A percentile compares a stretch with the other conserved stretches of the same genome.
These are phyloP conservation scores for Populus trichocarpa DNA, from an alignment of 441 rosid species.

Conservation along the genomic window DNA sequence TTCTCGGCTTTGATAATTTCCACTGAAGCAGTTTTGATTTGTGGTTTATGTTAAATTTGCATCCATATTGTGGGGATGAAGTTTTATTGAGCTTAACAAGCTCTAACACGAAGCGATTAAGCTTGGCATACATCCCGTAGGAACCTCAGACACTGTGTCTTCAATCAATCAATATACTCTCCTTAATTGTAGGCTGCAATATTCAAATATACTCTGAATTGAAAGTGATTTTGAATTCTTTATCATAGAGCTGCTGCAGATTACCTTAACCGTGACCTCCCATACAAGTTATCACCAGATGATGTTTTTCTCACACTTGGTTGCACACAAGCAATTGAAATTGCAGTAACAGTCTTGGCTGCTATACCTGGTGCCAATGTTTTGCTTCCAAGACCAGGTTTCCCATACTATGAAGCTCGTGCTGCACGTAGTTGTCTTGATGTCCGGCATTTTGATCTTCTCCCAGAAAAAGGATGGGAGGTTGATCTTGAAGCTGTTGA, in stretches of 20 bases:
- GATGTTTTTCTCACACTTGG: conserved; percentile 54
- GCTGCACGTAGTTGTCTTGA: conserved; percentile 38
- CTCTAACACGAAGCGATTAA: too few species aligned
- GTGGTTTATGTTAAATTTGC: too few species aligned
- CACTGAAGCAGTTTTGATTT: too few species aligned
- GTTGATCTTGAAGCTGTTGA: conserved; percentile 49
- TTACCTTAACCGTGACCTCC: conserved; percentile 48
- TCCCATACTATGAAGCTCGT: conserved; percentile 45
- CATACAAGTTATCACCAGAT: conserved; percentile 44
- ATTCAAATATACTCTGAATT: too few species aligned
- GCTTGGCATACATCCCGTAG: too few species aligned
- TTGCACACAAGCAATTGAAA: conserved; percentile 48
- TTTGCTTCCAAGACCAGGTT: conserved; percentile 57
- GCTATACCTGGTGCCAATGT: conserved; percentile 51
- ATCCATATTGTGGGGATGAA: too few species aligned
- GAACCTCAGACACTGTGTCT: too few species aligned
- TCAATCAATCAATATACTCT: too few species aligned
- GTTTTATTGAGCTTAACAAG: too few species aligned
- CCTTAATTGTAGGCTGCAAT: too few species aligned
- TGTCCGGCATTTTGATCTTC: conserved; percentile 52
- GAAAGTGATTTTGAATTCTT: background rate
- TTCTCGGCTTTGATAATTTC: too few species aligned
- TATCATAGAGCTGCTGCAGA: conserved; percentile 53
- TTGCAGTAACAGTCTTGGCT: conserved; percentile 30
- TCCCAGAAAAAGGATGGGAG: conserved; percentile 57